These are phyloP conservation scores for Wallemia ichthyophaga DNA, from an alignment of 1,284 basidiomycete genomes.

Conservation along the genomic window DNA sequence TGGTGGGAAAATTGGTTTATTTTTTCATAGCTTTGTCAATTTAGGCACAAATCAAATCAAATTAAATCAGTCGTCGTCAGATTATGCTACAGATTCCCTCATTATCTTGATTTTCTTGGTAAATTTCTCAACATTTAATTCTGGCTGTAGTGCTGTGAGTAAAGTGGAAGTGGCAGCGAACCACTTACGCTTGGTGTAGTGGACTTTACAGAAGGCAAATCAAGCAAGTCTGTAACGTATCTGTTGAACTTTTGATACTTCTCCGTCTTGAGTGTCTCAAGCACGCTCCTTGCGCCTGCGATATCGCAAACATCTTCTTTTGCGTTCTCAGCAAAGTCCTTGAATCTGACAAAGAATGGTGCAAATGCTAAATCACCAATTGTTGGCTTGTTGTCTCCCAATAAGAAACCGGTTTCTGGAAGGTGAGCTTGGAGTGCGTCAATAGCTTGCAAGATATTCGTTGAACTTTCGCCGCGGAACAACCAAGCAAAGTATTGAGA, in stretches of 20 bases:
- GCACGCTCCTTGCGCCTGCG: constrained; percentile 20
- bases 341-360: constrained; percentile 22
- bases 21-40: too few species aligned
- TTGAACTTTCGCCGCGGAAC: constrained; percentile 18
- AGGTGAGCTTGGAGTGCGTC: constrained; percentile 21
- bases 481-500: constrained; percentile 17
- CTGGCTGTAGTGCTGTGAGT: not conserved
- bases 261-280: constrained; percentile 12
- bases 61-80: not conserved
- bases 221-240: constrained; percentile 19
- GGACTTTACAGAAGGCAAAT: constrained; percentile 22
- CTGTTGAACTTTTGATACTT: constrained; percentile 16
- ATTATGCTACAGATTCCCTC: not conserved
- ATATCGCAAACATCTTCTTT: constrained; percentile 20
- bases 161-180: not conserved
- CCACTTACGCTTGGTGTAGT: constrained; percentile 13
- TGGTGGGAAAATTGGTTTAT: too few species aligned
- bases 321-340: constrained; percentile 18
- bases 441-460: constrained; percentile 17
- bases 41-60: not conserved
- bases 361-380: constrained; percentile 26
- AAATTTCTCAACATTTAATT: not conserved
- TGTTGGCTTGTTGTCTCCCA: constrained; percentile 21
- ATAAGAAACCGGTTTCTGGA: constrained; percentile 17
- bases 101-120: not conserved